phyloP scores from a whole-genome alignment of 768 basidiomycete species.

The Arthromyces matolae region DNA sequence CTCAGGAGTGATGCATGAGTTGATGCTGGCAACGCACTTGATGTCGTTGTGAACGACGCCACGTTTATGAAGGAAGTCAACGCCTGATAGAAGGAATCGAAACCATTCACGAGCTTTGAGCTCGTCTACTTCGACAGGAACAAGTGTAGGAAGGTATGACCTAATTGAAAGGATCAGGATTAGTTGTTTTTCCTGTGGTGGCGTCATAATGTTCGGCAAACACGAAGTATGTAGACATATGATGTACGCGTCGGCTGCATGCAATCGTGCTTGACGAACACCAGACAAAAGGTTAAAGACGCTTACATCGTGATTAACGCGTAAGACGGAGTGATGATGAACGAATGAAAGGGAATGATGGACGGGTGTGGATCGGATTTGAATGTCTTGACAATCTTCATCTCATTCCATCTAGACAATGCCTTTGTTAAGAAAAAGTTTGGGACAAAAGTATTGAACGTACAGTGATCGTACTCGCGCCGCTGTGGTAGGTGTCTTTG shows the following conservation, averaged over 20 bases:
- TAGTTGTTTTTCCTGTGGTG: conserved; percentile 3
- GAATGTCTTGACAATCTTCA: conserved; percentile 89
- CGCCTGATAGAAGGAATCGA: conserved; percentile 71
- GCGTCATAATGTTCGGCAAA: conserved; percentile 7
- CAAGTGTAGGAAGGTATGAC: conserved; percentile 80
- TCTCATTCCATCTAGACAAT: conserved; percentile 85
- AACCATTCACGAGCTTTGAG: conserved; percentile 78
- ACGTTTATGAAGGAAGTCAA: conserved; percentile 78
- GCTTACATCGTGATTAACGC: conserved; percentile 91
- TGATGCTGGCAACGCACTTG: conserved; percentile 58
- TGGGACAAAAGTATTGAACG: conserved; percentile 22
- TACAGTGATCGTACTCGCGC: conserved; percentile 88
- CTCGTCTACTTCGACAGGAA: conserved; percentile 88
- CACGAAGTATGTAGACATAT: conserved; percentile 6
- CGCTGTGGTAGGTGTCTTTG: conserved; percentile 79
- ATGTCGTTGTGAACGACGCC: conserved; percentile 93
- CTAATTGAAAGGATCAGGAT: conserved; percentile 37
- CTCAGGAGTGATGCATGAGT: conserved; percentile 1
- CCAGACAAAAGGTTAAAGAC: background rate
- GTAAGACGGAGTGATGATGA: conserved; percentile 88
- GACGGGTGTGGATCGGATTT: conserved; percentile 86
- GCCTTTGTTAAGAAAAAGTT: conserved; percentile 1
- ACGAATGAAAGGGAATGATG: conserved; percentile 89
- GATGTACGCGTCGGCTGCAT: conserved; percentile 7
- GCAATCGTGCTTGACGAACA: background rate